A percentile compares a stretch with the other conserved stretches of the same genome.
Evolutionary conservation across 1,139 yeast genomes (phyloP).

Genomic region (Suhomyces bribrorum): DNA sequence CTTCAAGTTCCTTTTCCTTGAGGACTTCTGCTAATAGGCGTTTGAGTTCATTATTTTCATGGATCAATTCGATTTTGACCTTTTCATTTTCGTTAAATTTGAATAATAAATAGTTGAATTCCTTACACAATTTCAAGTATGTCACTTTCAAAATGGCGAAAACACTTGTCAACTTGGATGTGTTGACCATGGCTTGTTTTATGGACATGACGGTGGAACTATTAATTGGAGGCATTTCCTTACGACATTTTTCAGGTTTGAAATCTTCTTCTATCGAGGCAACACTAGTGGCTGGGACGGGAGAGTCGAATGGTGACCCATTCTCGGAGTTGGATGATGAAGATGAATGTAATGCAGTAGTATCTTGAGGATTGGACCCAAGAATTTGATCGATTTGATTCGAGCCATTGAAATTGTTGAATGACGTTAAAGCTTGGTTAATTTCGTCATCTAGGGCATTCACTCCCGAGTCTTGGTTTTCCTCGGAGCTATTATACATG

Average conservation of each 20-base stretch:
- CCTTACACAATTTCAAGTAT: conserved; percentile 39
- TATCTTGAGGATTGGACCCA: background rate
- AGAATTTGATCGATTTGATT: conserved; percentile 4
- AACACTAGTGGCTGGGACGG: conserved; percentile 15
- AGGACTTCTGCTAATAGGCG: conserved; percentile 30
- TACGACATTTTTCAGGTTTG: conserved; percentile 5
- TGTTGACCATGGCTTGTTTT: conserved; percentile 32
- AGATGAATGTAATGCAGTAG: conserved; percentile 4
- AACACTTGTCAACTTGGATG: conserved; percentile 28
- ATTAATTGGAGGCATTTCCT: conserved; percentile 11
- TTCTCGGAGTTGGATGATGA: conserved; percentile 13
- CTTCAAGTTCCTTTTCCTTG: conserved; percentile 22
- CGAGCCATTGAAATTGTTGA: conserved; percentile 20
- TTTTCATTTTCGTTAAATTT: conserved; percentile 40
- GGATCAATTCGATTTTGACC: conserved; percentile 34
- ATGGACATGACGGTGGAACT: conserved; percentile 26
- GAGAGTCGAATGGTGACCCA: conserved; percentile 22
- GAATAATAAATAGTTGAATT: conserved; percentile 35
- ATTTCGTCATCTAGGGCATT: conserved; percentile 22
- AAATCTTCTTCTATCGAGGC: conserved; percentile 17
- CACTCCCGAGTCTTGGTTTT: background rate
- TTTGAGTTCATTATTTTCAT: conserved; percentile 37
- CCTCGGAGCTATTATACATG: background rate
- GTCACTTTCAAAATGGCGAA: conserved; percentile 37
- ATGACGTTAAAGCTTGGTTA: conserved; percentile 21